Conservation (phyloP, 345 rosid genomes). For the Gynandropsis gynandra region DNA sequence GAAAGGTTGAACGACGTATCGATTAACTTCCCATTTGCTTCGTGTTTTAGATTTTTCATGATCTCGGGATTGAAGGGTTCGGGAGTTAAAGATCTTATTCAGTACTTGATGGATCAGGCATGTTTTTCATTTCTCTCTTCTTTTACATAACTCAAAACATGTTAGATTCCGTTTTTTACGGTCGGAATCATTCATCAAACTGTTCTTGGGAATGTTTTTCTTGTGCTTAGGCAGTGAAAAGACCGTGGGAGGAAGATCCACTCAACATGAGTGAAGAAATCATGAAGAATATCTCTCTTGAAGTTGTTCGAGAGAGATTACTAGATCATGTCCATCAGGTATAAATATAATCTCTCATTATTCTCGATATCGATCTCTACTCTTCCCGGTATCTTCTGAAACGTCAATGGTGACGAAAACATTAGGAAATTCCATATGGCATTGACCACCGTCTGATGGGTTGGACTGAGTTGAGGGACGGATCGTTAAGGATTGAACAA, state of each 20-base stretch:
- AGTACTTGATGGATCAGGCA: conserved; percentile 69
- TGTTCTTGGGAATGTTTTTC: not conserved
- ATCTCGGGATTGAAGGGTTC: conserved; percentile 80
- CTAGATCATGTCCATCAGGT: conserved; percentile 93
- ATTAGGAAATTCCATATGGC: conserved; percentile 77
- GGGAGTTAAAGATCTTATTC: conserved; percentile 66
- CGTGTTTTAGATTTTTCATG: conserved; percentile 61
- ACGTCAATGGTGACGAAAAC: conserved; percentile 1
- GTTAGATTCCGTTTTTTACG: too few relatives aligned
- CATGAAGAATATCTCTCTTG: conserved; percentile 79
- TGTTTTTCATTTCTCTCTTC: conserved; percentile 3
- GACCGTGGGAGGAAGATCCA: conserved; percentile 94
- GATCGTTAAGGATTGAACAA: conserved; percentile 84
- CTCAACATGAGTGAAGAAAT: conserved; percentile 72
- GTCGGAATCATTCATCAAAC: not conserved
- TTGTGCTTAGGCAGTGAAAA: conserved; percentile 60
- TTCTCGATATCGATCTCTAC: conserved; percentile 11
- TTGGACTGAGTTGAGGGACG: conserved; percentile 81
- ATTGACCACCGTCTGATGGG: conserved; percentile 77
- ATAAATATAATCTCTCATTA: conserved; percentile 6
- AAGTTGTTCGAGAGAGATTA: conserved; percentile 84
- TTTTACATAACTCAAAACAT: not conserved
- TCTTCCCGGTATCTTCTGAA: not conserved
- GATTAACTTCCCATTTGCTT: conserved; percentile 1
- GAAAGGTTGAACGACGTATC: not conserved